phyloP scores from a whole-genome alignment of 371 early-diverging fungal genomes.

The Dinochytrium kinnereticum region DNA sequence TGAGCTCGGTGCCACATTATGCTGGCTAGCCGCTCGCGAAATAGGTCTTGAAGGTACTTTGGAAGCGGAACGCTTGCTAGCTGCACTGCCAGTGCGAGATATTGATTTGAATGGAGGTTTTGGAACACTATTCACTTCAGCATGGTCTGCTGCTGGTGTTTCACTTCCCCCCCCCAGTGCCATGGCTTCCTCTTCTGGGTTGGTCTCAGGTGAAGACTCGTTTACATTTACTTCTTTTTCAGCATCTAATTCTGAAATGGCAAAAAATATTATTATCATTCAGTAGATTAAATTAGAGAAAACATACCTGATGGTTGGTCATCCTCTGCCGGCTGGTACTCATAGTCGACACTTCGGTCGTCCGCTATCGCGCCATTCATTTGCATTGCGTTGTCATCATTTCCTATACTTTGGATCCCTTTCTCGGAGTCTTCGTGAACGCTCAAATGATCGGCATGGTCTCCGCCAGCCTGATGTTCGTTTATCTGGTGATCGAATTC shows the following conservation, averaged over 20 bases:
- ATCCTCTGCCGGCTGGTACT: neutral
- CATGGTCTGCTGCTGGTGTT: neutral
- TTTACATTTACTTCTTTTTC: no score
- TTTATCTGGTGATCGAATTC: constrained; percentile 5
- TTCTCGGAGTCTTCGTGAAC: neutral
- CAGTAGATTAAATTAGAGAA: neutral
- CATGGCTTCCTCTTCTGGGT: no score
- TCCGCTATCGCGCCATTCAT: neutral
- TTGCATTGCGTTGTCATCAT: neutral
- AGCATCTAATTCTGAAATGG: no score
- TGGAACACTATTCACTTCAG: neutral
- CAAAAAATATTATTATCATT: neutral
- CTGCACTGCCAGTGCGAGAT: neutral
- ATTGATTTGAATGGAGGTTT: neutral
- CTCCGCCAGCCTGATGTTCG: neutral
- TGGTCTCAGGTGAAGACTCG: no score
- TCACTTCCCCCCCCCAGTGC: neutral
- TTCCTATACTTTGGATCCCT: neutral
- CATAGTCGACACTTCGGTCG: neutral
- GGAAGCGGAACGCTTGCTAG: neutral
- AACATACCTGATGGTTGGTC: neutral
- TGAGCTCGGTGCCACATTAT: neutral
- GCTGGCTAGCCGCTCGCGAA: neutral
- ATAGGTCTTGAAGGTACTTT: neutral
- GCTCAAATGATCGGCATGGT: neutral